Base-by-base conservation (phyloP, 768 basidiomycete genomes). In the Boletus rubropictus region DNA sequence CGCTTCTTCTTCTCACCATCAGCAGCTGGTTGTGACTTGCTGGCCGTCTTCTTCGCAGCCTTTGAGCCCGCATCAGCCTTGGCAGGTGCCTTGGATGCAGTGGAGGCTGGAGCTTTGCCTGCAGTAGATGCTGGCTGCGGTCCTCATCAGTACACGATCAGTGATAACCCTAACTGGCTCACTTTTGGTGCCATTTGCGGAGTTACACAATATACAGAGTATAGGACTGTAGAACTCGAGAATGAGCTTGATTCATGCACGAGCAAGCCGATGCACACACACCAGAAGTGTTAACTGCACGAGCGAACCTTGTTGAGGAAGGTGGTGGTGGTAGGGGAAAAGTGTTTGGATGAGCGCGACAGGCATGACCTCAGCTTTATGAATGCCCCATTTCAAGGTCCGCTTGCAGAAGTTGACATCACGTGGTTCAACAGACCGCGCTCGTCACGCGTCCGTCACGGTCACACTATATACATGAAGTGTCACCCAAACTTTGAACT, bases 1-100 rank as follows among this genome's bases (percentile, higher is more conserved):
- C 83, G 77, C 74, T 84, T 84, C 80, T 86, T 86, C 77, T 86
- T 85, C 64, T 86, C 84, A 43, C 76, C 80, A 42, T 77, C 80
- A 38, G 69, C 77, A 35, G 77, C 60, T 10, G 72, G 58, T 17
- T 72, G 65, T 29, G 72, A 55, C 69, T 82, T 82, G 69, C 77
- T 76, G 12, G 81, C 76, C 1, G 81, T 78, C 66, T 80, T 77
- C 70, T 79, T 79, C 1, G 78, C 76, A 20, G 79, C 76, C 68
- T 82, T 73, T 36, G 69, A 67, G 53, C 74, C 72, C 10, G 64
- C 50, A 48, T 63, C 66, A 25, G 60, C 52, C 60, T 71, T 72
- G 36, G 71, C 77, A 48, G 81, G 79, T 50, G 80, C 79, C 67
- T 81, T 81, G 63, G 71, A 76, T 24, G 77, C 78, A 42, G 77